phyloP scores from a whole-genome alignment of 225 moss, liverwort and hornwort genomes.

The Takakia lepidozioides region DNA sequence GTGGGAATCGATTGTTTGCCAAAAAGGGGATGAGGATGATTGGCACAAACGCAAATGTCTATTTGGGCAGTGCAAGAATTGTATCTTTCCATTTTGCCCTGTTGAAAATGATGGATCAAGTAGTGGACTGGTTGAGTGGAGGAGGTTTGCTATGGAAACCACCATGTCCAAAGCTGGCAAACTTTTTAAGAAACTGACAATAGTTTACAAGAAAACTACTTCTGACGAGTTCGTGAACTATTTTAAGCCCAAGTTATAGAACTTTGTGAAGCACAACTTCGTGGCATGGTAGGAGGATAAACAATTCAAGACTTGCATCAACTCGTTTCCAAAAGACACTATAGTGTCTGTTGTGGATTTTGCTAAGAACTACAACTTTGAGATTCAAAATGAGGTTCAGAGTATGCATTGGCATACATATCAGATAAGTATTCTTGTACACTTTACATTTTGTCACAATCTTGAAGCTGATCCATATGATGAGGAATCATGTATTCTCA shows the following conservation, averaged over 20 bases:
- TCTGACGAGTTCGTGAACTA: neutral
- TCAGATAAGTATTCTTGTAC: neutral
- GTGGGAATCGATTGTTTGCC: too few species aligned
- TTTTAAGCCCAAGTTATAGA: neutral
- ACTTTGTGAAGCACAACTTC: conserved; percentile 1
- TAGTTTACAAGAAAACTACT: neutral
- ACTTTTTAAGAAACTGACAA: neutral
- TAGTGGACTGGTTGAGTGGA: too few species aligned
- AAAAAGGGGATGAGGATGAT: too few species aligned
- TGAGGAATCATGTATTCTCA: neutral
- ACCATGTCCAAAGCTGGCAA: neutral
- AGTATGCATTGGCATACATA: neutral
- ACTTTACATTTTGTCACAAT: neutral
- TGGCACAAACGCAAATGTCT: too few species aligned
- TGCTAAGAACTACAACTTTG: neutral
- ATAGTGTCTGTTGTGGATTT: neutral
- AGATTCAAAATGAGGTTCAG: neutral
- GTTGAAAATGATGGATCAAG: too few species aligned
- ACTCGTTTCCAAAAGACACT: neutral
- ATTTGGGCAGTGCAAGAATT: too few species aligned
- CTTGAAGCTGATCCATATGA: neutral
- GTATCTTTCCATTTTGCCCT: too few species aligned
- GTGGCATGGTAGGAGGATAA: neutral
- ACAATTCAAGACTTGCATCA: neutral
- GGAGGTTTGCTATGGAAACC: too few species aligned